Evolutionary conservation across 139 green algal genomes (phyloP).

Genomic region (Spirogloea muscicola): DNA sequence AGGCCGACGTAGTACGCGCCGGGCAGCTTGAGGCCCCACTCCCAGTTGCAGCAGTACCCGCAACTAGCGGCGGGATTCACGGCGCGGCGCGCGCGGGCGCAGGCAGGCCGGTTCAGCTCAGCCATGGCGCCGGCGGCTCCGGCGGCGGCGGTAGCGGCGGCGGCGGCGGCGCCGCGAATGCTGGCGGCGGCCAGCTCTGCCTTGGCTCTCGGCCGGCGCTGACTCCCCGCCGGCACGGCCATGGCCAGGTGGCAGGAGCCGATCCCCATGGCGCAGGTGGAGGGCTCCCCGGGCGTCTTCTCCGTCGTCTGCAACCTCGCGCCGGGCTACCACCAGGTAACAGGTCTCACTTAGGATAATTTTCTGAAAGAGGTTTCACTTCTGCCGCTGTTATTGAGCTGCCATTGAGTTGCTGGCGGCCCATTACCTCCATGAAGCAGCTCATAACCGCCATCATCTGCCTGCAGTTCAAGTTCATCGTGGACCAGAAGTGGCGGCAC

Average conservation of each 20-base stretch:
- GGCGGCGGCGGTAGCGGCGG: background rate
- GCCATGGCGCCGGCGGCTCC: too few species aligned
- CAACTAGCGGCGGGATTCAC: too few species aligned
- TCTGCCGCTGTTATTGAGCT: too few species aligned
- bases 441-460: background rate
- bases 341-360: background rate
- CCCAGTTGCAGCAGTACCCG: conserved; percentile 52
- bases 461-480: conserved; percentile 99
- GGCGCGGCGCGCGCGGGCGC: too few species aligned
- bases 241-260: conserved; percentile 38
- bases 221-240: background rate
- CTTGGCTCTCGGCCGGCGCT: background rate
- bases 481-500: conserved; percentile 97
- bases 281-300: conserved; percentile 18
- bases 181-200: background rate
- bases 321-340: conserved; percentile 47
- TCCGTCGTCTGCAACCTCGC: conserved; percentile 28
- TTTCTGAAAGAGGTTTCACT: too few species aligned
- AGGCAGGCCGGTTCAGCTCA: too few species aligned
- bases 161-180: background rate
- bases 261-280: conserved; percentile 32
- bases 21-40: conserved; percentile 50
- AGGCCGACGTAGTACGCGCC: conserved; percentile 42
- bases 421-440: background rate
- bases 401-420: too few species aligned